phyloP scores from a whole-genome alignment of 352 stramenopile genomes.

The Phytopythium mirpurense region DNA sequence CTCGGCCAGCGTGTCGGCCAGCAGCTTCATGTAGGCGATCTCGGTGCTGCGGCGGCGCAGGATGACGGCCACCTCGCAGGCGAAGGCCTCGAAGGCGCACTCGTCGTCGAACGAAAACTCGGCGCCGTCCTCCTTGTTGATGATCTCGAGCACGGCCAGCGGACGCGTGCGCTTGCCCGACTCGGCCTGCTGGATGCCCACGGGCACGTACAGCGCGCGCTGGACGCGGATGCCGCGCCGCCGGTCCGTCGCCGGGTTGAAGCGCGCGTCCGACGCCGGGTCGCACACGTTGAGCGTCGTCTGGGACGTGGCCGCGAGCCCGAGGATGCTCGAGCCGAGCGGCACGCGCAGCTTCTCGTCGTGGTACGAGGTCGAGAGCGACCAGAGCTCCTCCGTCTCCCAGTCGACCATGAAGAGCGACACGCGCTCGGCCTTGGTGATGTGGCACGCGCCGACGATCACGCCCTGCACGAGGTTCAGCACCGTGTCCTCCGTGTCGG shows the following conservation, averaged over 20 bases:
- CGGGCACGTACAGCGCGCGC: constrained; percentile 81
- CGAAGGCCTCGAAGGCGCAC: constrained; percentile 82
- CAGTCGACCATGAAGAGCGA: constrained; percentile 84
- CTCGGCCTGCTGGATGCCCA: constrained; percentile 57
- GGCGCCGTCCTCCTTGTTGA: constrained; percentile 76
- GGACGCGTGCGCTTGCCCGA: constrained; percentile 36
- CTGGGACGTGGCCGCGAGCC: constrained; percentile 47
- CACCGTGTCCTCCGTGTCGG: constrained; percentile 77
- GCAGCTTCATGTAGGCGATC: constrained; percentile 87
- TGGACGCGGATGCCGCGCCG: constrained; percentile 53
- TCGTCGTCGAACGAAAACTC: constrained; percentile 85
- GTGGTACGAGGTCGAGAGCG: constrained; percentile 68
- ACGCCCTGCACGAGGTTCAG: constrained; percentile 82
- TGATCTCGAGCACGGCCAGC: constrained; percentile 84
- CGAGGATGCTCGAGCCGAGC: constrained; percentile 53
- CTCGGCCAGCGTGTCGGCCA: constrained; percentile 72
- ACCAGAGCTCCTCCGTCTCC: constrained; percentile 80
- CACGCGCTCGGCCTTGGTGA: constrained; percentile 72
- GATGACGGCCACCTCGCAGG: constrained; percentile 82
- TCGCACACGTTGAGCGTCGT: constrained; percentile 73
- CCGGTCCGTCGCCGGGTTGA: constrained; percentile 49
- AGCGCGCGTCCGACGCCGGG: constrained; percentile 47
- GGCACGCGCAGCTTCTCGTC: constrained; percentile 63
- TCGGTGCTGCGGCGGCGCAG: constrained; percentile 78
- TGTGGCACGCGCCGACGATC: constrained; percentile 74